These are phyloP conservation scores for Akebia trifoliata DNA, from an alignment of 164 flowering plant species.

Conservation along the genomic window DNA sequence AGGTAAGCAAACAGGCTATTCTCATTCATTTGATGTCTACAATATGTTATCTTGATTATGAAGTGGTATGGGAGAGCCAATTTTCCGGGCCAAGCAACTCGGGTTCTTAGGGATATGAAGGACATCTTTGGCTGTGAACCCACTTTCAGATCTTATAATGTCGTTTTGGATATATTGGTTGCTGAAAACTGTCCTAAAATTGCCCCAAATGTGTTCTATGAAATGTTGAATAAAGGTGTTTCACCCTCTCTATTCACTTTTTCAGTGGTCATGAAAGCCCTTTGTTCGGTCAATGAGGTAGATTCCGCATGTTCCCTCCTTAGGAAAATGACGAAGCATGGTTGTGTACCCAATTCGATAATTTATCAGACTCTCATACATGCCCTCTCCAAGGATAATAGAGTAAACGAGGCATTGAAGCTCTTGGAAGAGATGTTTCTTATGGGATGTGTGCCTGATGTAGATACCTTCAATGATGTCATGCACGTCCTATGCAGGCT, in stretches of 20 bases:
- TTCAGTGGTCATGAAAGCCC: slow-evolving; percentile 69
- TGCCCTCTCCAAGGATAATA: slow-evolving; percentile 47
- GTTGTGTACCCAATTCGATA: slow-evolving; percentile 82
- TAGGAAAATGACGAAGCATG: slow-evolving; percentile 79
- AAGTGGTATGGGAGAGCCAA: slow-evolving; percentile 66
- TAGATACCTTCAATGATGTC: slow-evolving; percentile 70
- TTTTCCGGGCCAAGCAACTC: slow-evolving; percentile 76
- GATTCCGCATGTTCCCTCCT: slow-evolving; percentile 73
- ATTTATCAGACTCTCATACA: slow-evolving; percentile 80
- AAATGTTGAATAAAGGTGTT: slow-evolving; percentile 65
- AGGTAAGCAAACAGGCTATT: slow-evolving; percentile 59
- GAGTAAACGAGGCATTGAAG: slow-evolving; percentile 57
- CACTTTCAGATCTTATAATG: slow-evolving; percentile 71
- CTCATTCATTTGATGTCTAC: slow-evolving; percentile 69
- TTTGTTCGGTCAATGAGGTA: slow-evolving; percentile 64
- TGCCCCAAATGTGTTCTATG: slow-evolving; percentile 60
- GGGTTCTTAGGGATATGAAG: slow-evolving; percentile 71
- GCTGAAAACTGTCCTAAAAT: slow-evolving; percentile 54
- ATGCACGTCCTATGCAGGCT: slow-evolving; percentile 57
- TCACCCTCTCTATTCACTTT: slow-evolving; percentile 67
- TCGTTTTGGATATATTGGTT: slow-evolving; percentile 65
- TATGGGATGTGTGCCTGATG: slow-evolving; percentile 82
- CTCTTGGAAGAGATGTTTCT: slow-evolving; percentile 85
- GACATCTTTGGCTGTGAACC: slow-evolving; percentile 58
- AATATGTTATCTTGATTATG: slow-evolving; percentile 69